Percentiles rank a stretch among this genome's conserved stretches.
phyloP scores from a whole-genome alignment of 805 yeast genomes.

The Saccharomycopsis sp. region DNA sequence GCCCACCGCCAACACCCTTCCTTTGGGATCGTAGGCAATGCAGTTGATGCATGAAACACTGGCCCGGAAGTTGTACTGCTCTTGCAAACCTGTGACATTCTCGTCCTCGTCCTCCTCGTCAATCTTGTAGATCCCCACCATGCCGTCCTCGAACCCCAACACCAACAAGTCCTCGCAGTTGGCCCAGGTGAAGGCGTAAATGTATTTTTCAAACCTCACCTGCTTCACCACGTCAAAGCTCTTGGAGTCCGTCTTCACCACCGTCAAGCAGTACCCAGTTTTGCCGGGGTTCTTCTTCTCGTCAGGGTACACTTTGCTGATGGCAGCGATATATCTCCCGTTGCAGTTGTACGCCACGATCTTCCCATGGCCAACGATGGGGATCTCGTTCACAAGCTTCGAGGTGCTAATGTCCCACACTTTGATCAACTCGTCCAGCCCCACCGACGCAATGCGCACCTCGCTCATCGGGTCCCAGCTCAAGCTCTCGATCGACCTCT shows the following conservation, averaged over 20 bases:
- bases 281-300: slow-evolving; percentile 5
- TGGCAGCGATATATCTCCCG: slow-evolving; percentile 7
- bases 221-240: slow-evolving; percentile 2
- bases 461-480: slow-evolving; percentile 13
- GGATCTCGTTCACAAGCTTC: background rate
- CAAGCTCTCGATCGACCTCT: background rate
- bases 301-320: slow-evolving; percentile 6
- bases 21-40: slow-evolving; percentile 11
- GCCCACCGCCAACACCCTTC: slow-evolving; percentile 8
- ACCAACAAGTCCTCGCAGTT: slow-evolving; percentile 6
- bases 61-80: slow-evolving; percentile 1
- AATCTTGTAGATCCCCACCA: slow-evolving; percentile 5
- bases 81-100: no score
- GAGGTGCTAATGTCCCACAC: slow-evolving; percentile 8
- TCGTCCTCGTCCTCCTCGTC: background rate
- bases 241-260: slow-evolving; percentile 1
- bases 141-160: slow-evolving; percentile 11
- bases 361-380: slow-evolving; percentile 9
- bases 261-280: slow-evolving; percentile 1
- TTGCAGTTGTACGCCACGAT: slow-evolving; percentile 4
- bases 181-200: slow-evolving; percentile 10
- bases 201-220: background rate
- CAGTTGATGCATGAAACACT: slow-evolving; percentile 12
- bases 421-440: slow-evolving; percentile 6
- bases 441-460: slow-evolving; percentile 10